Percentiles rank a stretch among this genome's conserved stretches.
Conservation (phyloP, 108 stramenopile genomes). For the Cylindrotheca fusiformis region DNA sequence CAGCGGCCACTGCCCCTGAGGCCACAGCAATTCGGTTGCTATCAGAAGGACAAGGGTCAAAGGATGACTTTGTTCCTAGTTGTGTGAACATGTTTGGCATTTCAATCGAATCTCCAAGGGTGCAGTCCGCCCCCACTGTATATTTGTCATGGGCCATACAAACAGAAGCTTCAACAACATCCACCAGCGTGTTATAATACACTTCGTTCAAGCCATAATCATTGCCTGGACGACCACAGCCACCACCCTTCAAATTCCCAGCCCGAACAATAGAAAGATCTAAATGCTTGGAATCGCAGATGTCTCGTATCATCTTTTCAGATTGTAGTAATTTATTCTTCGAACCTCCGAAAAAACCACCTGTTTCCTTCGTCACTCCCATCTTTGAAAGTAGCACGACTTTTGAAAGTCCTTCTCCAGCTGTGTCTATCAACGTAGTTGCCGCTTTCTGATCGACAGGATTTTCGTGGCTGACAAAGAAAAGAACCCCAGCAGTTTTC, state of each 20-base stretch:
- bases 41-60: constrained; percentile 21
- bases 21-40: constrained; percentile 28
- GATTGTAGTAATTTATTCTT: constrained; percentile 13
- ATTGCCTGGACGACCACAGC: constrained; percentile 25
- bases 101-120: constrained; percentile 14
- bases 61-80: constrained; percentile 20
- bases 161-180: constrained; percentile 20
- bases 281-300: constrained; percentile 13
- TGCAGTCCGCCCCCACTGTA: constrained; percentile 21
- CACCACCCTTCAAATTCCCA: constrained; percentile 42
- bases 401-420: constrained; percentile 11
- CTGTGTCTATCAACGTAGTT: constrained; percentile 11
- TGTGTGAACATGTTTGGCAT: constrained; percentile 26
- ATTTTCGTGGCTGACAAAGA: constrained; percentile 19
- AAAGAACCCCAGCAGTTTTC: constrained; percentile 3
- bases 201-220: constrained; percentile 21
- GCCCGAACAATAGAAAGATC: constrained; percentile 50
- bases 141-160: constrained; percentile 33
- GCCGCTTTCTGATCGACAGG: constrained; percentile 15
- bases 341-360: constrained; percentile 23
- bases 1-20: constrained; percentile 13
- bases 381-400: constrained; percentile 29
- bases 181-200: constrained; percentile 30
- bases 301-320: constrained; percentile 8
- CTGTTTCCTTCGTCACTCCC: constrained; percentile 15